Conservation (phyloP, 148 eudicot species). For the Vaccinium vitisidaea region DNA sequence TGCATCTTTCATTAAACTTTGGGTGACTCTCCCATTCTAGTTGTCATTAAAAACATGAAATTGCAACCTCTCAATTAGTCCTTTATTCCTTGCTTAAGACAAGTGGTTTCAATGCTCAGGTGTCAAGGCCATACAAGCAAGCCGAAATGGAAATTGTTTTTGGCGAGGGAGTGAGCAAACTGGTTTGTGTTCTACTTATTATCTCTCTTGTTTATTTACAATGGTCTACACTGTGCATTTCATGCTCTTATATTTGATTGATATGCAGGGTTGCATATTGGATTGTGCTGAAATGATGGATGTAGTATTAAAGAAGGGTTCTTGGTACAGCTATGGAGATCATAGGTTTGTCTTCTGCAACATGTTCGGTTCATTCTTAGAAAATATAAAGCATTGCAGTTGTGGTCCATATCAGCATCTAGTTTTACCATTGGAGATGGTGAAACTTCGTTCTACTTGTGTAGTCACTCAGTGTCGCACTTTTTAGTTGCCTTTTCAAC, state of each 20-base stretch:
- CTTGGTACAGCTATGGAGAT: slow-evolving; percentile 93
- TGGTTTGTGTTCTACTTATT: slow-evolving; percentile 53
- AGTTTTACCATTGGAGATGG: background rate
- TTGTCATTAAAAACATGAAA: background rate
- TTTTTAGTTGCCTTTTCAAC: background rate
- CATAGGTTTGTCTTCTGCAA: slow-evolving; percentile 51
- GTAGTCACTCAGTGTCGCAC: background rate
- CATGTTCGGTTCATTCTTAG: background rate
- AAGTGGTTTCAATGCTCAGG: slow-evolving; percentile 37
- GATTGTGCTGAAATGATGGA: slow-evolving; percentile 94
- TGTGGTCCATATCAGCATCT: background rate
- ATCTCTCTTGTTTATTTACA: slow-evolving; percentile 5
- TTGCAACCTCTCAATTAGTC: background rate
- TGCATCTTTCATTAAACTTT: background rate
- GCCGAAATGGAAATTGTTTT: slow-evolving; percentile 96
- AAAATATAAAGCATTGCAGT: background rate
- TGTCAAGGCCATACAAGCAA: slow-evolving; percentile 96
- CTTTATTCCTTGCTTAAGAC: slow-evolving; percentile 9
- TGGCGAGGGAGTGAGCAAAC: slow-evolving; percentile 93
- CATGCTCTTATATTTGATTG: slow-evolving; percentile 15
- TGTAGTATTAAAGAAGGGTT: slow-evolving; percentile 78
- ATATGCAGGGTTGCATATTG: slow-evolving; percentile 80
- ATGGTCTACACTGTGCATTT: background rate
- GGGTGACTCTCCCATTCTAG: background rate
- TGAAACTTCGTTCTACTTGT: background rate